A percentile compares a stretch with the other conserved stretches of the same genome.
Evolutionary conservation across 371 early-diverging fungal species (phyloP).

Genomic region (Syncephalastrum racemosum): DNA sequence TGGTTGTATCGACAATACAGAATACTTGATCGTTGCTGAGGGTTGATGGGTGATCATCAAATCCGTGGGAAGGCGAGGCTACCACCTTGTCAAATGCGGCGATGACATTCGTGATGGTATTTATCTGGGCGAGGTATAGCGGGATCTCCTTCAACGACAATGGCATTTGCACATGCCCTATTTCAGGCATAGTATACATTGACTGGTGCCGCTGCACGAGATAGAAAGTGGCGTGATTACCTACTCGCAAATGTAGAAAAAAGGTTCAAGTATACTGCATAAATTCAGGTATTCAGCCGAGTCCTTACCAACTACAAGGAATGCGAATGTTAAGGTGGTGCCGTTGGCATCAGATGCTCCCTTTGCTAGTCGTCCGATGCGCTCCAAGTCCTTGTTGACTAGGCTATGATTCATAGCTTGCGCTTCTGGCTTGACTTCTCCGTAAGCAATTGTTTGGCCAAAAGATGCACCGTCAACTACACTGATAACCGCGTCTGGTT

Average conservation of each 20-base stretch:
- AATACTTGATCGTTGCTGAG: background rate
- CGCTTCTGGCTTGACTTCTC: background rate
- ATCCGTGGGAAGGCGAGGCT: background rate
- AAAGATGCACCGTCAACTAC: background rate
- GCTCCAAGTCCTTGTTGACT: conserved; percentile 1
- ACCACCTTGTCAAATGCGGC: conserved; percentile 2
- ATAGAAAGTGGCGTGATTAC: background rate
- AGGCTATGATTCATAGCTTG: background rate
- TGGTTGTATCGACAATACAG: background rate
- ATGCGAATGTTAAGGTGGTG: background rate
- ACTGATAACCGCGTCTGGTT: background rate
- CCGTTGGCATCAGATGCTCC: background rate
- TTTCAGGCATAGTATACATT: background rate
- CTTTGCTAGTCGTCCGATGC: conserved; percentile 2
- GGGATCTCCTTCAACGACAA: background rate
- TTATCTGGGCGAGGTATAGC: background rate
- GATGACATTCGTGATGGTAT: background rate
- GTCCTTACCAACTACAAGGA: conserved; percentile 4
- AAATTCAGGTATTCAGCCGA: background rate
- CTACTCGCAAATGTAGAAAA: conserved; percentile 1
- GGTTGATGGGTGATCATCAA: background rate
- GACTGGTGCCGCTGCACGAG: background rate
- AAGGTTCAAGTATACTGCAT: background rate
- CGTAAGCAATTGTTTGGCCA: conserved; percentile 6
- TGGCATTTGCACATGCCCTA: background rate